Evolutionary conservation across 2,329 filamentous ascomycete species (phyloP), one percentile per base, ranked within the genome.

Genomic region (Graphilbum ipis-grandicollis): DNA sequence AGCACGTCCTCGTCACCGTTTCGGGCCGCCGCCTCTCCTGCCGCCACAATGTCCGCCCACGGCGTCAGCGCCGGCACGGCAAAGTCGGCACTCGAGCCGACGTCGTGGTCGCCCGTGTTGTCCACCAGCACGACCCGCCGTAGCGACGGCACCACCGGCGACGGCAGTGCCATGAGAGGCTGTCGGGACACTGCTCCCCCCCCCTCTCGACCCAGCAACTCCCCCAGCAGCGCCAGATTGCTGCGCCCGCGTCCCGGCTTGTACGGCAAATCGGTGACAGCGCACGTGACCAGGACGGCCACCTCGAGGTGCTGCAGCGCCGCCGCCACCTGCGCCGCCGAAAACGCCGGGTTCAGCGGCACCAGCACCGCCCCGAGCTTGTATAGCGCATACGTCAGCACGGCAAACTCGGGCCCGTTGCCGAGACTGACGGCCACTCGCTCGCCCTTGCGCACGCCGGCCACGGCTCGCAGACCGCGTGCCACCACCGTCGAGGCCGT

Each of bases 361-460:
- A 93, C 86, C 43, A 96, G 63, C 35, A 96, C 72, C 19, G 83
- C 88, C n/a, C 90, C 90, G 9, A 96, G 68, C 56, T 96, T 96
- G 63, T 88, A 93, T 38, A 90, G 56, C 1, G 86, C 86, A 56
- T 96, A 96, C 6, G 79, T 88, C 17, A 90, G 67, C 35, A 78
- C 76, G 3, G 82, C 83, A 52, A 83, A 88, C 55, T 93, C 85
- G 46, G 78, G 62, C 31, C 75, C 77, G 56, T 93, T 96, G 14
- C 88, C 88, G 36, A 94, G 60, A 41, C 78, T 88, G 19, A 94
- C 74, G 13, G 82, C 86, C 10, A 96, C 81, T 23, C 84, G 69
- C 52, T 92, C 79, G 5, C 84, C 85, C 50, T 86, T 92, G 41
- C 59, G 64, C 1, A 94, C 80, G 3, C 83, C 84, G 10, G 9